Conservation (phyloP, 2,329 filamentous ascomycete species). For the Fusarium nodosum region DNA sequence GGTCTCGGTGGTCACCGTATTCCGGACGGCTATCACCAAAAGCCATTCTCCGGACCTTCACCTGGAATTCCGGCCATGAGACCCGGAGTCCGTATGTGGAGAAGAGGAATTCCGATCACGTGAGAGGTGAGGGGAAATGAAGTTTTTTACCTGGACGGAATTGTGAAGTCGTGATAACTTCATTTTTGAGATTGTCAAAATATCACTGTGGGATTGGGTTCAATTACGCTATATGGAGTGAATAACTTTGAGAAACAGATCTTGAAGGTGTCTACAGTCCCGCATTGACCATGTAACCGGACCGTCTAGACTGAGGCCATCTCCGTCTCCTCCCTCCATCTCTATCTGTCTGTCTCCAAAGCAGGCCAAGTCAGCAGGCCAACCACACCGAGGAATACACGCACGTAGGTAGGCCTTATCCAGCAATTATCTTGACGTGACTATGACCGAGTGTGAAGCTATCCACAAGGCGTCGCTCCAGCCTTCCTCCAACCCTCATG, state of each 20-base stretch:
- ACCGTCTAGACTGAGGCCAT: constrained; percentile 3
- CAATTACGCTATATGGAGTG: not conserved
- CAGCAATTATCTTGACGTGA: constrained; percentile 15
- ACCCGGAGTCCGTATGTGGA: constrained; percentile 34
- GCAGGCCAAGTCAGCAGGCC: constrained; percentile 17
- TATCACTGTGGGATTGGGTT: not conserved
- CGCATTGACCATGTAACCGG: constrained; percentile 5
- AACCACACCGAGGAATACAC: not conserved
- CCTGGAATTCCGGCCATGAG: constrained; percentile 37
- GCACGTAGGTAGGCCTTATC: constrained; percentile 11
- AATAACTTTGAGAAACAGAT: not conserved
- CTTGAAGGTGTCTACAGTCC: not conserved
- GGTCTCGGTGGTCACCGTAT: constrained; percentile 39
- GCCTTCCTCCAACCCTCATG: constrained; percentile 36
- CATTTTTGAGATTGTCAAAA: not conserved
- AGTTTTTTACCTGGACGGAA: not conserved
- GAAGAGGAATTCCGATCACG: constrained; percentile 32
- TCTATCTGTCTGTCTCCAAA: not conserved
- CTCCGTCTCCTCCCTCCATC: constrained; percentile 6
- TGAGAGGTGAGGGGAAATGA: constrained; percentile 5
- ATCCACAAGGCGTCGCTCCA: constrained; percentile 29
- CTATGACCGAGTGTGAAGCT: constrained; percentile 15
- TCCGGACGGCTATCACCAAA: constrained; percentile 33
- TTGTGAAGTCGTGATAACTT: constrained; percentile 20
- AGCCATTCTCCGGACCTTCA: constrained; percentile 27